Base-by-base conservation (phyloP, 1,139 yeast genomes). In the Lodderomyces elongisporus region DNA sequence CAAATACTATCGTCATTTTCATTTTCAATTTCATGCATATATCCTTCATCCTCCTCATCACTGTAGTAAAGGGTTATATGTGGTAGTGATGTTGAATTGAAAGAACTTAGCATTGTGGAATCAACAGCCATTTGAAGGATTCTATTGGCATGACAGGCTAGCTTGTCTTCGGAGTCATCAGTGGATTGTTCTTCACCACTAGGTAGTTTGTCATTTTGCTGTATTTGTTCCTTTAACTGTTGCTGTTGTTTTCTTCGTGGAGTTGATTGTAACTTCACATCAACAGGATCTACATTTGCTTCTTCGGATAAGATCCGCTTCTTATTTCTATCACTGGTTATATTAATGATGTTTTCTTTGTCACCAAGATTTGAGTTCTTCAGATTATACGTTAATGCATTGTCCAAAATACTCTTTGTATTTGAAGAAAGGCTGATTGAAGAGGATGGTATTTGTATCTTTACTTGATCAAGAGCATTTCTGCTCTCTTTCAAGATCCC, bases 101-200 rank as follows among this genome's bases (percentile, higher is more conserved):
- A 56, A 0, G 72, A 65, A 1, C 71, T 71, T 34, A 67, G 51
- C 66, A 68, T 62, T 2, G 74, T 68, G 16, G 73, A 60, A 38
- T 68, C 74, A 29, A 68, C 67, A 2, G 74, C 74, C 74, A 68
- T 66, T 23, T 70, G 54, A 59, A 68, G 54, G 38, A 68, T 68
- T 33, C 65, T 65, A 34, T 66, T 69, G 2, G 74, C 74, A 42
- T 68, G 74, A 38, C 74, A 68, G 8, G 74, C 74, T 42, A 68
- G 58, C 26, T 61, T 60, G 41, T 68, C 74, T 31, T 54, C 35
- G 4, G 31, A 14, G 14, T 31, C 28, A 6, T 14, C 21, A n/a
- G n/a, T n/a, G n/a, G n/a, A n/a, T n/a, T n/a, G 2, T 21, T 14
- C 15, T 4, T 25, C 10, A 12, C 24, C 5, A 12, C 21, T 17